Evolutionary conservation across 495 filamentous ascomycete species (phyloP), one percentile per base, ranked within the genome.

Genomic region (Hypoxylon fragiforme): DNA sequence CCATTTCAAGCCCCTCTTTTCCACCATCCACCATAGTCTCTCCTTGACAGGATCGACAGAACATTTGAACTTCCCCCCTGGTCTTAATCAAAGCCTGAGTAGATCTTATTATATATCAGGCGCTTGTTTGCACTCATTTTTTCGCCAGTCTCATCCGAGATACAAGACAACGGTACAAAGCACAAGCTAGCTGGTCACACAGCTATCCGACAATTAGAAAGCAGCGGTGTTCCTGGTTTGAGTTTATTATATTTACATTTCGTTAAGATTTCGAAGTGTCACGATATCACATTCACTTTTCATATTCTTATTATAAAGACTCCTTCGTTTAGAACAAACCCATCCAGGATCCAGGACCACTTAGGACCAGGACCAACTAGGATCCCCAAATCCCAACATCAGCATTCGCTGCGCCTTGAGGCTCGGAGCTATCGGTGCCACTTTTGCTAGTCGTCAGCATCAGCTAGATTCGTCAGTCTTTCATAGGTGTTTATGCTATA

Each of bases 41-140:
- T 62, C 58, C 58, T 62, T 51, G 57, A 55, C 16, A 52, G 51
- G 57, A 61, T 61, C 57, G 57, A 55, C 57, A 61, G 12, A 50
- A 45, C 40, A n/a, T n/a, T n/a, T n/a, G n/a, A n/a, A n/a, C n/a
- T n/a, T 52, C 19, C 30, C 57, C 57, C 57, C 57, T 40, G 46
- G 50, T 51, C 50, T 61, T 61, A 61, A 55, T 61, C 48, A 55
- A 48, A 54, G 26, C 30, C 36, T 47, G 57, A 41, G 57, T 61
- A 61, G 57, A 61, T 61, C 58, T 48, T 56, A 48, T 62, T 62
- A 62, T 62, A 62, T 55, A 61, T 61, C 50, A 61, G 50, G 57
- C 4, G 35, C 37, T 43, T 21, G 35, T 40, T 50, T 51, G 51
- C 51, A 44, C 44, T 13, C 31, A n/a, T n/a, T n/a, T 37, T n/a